phyloP scores from a whole-genome alignment of 257 asterid species.

The Solanum sejunctum region DNA sequence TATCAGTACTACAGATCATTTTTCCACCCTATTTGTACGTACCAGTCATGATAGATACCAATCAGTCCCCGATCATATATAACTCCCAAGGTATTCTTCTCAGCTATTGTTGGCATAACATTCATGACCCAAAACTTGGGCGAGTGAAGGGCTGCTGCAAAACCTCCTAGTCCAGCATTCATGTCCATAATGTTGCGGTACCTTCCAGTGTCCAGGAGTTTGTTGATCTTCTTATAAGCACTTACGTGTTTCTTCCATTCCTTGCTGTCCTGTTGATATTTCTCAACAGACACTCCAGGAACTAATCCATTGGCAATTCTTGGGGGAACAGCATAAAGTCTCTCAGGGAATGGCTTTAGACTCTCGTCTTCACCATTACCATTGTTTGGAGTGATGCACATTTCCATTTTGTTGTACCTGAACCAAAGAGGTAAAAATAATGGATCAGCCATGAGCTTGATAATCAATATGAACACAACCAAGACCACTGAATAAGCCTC shows the following conservation, averaged over 20 bases:
- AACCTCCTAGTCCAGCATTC: conserved; percentile 94
- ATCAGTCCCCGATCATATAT: conserved; percentile 76
- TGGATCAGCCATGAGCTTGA: not conserved
- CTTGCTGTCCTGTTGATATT: conserved; percentile 55
- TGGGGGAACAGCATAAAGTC: conserved; percentile 75
- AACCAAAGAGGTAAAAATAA: not conserved
- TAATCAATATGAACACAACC: not conserved
- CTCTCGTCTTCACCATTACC: conserved; percentile 23
- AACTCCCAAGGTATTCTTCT: conserved; percentile 76
- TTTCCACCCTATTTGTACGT: not conserved
- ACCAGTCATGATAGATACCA: conserved; percentile 96
- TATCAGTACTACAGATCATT: not conserved
- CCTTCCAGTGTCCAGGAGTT: conserved; percentile 79
- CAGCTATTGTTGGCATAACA: conserved; percentile 77
- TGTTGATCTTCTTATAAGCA: conserved; percentile 68
- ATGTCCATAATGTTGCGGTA: conserved; percentile 96
- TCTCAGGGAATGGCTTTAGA: conserved; percentile 77
- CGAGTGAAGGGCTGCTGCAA: conserved; percentile 75
- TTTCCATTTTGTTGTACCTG: conserved; percentile 96
- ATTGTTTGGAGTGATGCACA: conserved; percentile 41
- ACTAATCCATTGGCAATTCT: conserved; percentile 71
- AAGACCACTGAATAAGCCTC: not conserved
- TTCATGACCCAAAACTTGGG: conserved; percentile 96
- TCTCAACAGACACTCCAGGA: conserved; percentile 59
- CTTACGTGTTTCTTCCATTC: conserved; percentile 82